These are phyloP conservation scores for Trichoderma endophyticum DNA, from an alignment of 2,329 filamentous ascomycete genomes.

Conservation along the genomic window DNA sequence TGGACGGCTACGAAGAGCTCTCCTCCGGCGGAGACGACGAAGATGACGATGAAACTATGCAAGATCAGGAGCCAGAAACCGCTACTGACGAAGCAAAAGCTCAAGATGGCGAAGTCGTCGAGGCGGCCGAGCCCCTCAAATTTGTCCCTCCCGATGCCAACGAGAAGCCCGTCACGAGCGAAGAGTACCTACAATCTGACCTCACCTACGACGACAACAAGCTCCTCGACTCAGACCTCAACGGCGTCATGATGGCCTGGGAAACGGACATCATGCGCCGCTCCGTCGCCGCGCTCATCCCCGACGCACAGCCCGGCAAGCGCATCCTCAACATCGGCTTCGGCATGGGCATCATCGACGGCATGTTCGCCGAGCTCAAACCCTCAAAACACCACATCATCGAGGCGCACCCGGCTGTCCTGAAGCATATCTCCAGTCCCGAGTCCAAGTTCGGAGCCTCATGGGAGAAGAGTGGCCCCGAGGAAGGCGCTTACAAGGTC, in stretches of 20 bases:
- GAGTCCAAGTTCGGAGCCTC: slow-evolving; percentile 50
- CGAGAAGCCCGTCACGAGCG: slow-evolving; percentile 55
- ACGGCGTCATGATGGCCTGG: slow-evolving; percentile 94
- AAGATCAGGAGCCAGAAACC: slow-evolving; percentile 40
- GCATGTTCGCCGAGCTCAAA: slow-evolving; percentile 65
- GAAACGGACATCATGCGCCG: slow-evolving; percentile 81
- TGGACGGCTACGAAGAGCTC: slow-evolving; percentile 78
- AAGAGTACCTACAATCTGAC: slow-evolving; percentile 65
- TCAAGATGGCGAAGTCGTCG: slow-evolving; percentile 32
- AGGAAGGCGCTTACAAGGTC: slow-evolving; percentile 68
- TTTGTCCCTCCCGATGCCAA: slow-evolving; percentile 36
- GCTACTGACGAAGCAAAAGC: neutral
- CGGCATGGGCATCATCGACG: slow-evolving; percentile 86
- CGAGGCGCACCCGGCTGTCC: slow-evolving; percentile 77
- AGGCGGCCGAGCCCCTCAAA: slow-evolving; percentile 31
- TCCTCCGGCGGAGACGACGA: slow-evolving; percentile 53
- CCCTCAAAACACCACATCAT: slow-evolving; percentile 77
- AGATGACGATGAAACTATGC: slow-evolving; percentile 43
- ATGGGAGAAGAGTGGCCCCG: slow-evolving; percentile 55
- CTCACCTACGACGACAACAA: slow-evolving; percentile 63
- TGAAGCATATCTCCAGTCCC: slow-evolving; percentile 56
- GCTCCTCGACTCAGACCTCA: slow-evolving; percentile 69
- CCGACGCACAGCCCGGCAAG: slow-evolving; percentile 48
- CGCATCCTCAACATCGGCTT: slow-evolving; percentile 83
- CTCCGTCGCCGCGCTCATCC: slow-evolving; percentile 66